Evolutionary conservation across 805 yeast genomes (phyloP), one percentile per base, ranked within the genome.

Genomic region (Cyberlindnera xishuangbannaensis): DNA sequence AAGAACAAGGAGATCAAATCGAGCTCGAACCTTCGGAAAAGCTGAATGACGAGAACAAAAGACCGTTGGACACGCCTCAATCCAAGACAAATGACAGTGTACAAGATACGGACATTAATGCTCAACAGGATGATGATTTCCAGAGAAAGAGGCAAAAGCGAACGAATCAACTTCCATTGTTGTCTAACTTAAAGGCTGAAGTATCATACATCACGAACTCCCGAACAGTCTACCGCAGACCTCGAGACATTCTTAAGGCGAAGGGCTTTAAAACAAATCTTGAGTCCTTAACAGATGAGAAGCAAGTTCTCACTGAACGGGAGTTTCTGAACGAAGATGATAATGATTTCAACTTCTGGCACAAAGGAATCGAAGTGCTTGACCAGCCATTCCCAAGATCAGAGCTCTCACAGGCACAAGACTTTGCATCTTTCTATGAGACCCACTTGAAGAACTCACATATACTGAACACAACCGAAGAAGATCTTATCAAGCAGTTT

Each of bases 341-440:
- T 2, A 69, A 65, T 50, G 69, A 71, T 39, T 62, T 62, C 36
- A 53, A 58, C 19, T 56, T 50, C 27, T 74, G 79, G 78, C 61
- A 58, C 28, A 47, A 50, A 18, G 63, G 64, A 3, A 21, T 56
- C 5, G 64, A 56, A 15, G 58, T 57, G 9, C 56, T 59, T 19
- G 77, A 71, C 44, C 52, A 51, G 13, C 55, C 64, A 1, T 50
- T 55, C 16, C 59, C 55, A 27, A 64, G 62, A 33, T 41, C 58
- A 1, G 68, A 65, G 36, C 56, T 59, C 28, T 67, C 80, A 0
- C 68, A 81, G 0, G 45, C 14, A 4, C 10, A 70, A 6, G 76
- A 73, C 56, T 55, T 80, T 39, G 61, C 69, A 22, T 80, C 78
- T 45, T 78, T 72, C 47, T 68, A 69, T 53, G 81, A 75, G 31